A percentile compares a stretch with the other conserved stretches of the same genome.
phyloP scores from a whole-genome alignment of 208 protist species.

The Crithidia acanthocephali region DNA sequence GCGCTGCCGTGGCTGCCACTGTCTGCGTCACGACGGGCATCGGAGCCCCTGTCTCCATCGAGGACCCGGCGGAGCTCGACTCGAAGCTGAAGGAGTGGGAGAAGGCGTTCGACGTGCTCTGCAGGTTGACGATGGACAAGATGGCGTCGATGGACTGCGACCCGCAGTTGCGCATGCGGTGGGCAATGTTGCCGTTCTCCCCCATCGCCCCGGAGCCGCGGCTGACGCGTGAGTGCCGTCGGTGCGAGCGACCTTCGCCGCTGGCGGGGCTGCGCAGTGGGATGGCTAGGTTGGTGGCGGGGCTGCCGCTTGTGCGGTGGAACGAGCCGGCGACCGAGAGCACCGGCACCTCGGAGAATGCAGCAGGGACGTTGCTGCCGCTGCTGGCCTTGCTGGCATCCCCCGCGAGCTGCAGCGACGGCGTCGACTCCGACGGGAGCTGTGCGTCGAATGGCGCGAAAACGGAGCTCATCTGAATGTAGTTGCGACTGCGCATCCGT shows the following conservation, averaged over 20 bases:
- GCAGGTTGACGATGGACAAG: slow-evolving; percentile 67
- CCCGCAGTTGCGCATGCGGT: background rate
- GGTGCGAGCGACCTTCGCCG: background rate
- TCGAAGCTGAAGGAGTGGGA: slow-evolving; percentile 28
- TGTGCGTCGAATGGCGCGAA: background rate
- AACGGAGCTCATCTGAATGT: slow-evolving; percentile 17
- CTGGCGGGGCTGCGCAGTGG: background rate
- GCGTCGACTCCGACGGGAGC: background rate
- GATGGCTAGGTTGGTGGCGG: background rate
- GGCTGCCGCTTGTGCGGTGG: slow-evolving; percentile 11
- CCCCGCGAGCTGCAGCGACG: background rate
- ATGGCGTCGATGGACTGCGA: slow-evolving; percentile 51
- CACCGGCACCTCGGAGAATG: slow-evolving; percentile 14
- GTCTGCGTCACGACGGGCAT: background rate
- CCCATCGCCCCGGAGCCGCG: background rate
- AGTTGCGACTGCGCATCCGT: slow-evolving; percentile 18
- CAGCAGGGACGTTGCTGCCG: background rate
- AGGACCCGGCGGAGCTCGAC: slow-evolving; percentile 18
- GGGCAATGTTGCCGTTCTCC: background rate
- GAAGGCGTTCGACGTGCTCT: slow-evolving; percentile 31
- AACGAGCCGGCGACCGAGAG: background rate
- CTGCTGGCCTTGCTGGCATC: slow-evolving; percentile 1
- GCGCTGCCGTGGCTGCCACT: slow-evolving; percentile 1
- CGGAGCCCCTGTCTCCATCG: background rate
- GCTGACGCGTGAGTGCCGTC: background rate